Percentiles rank a stretch among this genome's conserved stretches.
Conservation (phyloP, 2,329 filamentous ascomycete species). For the Botrytis aclada region DNA sequence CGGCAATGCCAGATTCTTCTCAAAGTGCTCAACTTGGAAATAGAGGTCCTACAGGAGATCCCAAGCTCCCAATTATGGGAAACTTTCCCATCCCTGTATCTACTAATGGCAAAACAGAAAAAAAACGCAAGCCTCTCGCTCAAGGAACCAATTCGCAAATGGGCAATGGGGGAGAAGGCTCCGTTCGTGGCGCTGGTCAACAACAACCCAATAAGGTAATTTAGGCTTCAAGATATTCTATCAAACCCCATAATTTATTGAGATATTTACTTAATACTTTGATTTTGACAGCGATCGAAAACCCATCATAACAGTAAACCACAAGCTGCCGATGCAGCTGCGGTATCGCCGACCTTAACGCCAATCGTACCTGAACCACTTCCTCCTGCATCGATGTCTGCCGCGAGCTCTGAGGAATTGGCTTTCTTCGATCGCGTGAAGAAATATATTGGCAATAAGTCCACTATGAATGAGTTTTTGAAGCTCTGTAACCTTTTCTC, state of each 20-base stretch:
- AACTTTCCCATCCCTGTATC: conserved; percentile 77
- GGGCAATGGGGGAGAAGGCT: conserved; percentile 28
- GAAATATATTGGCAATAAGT: conserved; percentile 91
- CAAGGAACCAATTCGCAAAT: conserved; percentile 35
- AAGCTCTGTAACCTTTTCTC: conserved; percentile 96
- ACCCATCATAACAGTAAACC: conserved; percentile 56
- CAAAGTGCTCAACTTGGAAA: conserved; percentile 52
- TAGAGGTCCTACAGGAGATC: conserved; percentile 48
- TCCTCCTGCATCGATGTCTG: conserved; percentile 67
- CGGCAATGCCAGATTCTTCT: conserved; percentile 34
- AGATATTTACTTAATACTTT: conserved; percentile 17
- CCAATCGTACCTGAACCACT: conserved; percentile 86
- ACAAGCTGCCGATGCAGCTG: conserved; percentile 31
- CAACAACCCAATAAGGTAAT: conserved; percentile 50
- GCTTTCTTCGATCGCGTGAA: conserved; percentile 95
- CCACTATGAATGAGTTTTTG: conserved; percentile 90
- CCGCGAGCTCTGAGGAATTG: conserved; percentile 80
- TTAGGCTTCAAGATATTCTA: conserved; percentile 19
- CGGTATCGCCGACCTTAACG: conserved; percentile 78
- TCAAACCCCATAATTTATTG: neutral
- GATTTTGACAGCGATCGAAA: conserved; percentile 58
- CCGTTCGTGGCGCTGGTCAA: conserved; percentile 32
- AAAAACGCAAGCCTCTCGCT: conserved; percentile 66
- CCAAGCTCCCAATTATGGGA: conserved; percentile 85
- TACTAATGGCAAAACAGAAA: conserved; percentile 79